A percentile compares a stretch with the other conserved stretches of the same genome.
Evolutionary conservation across 495 filamentous ascomycete genomes (phyloP).

Genomic region (Opeltia flavorubescens): DNA sequence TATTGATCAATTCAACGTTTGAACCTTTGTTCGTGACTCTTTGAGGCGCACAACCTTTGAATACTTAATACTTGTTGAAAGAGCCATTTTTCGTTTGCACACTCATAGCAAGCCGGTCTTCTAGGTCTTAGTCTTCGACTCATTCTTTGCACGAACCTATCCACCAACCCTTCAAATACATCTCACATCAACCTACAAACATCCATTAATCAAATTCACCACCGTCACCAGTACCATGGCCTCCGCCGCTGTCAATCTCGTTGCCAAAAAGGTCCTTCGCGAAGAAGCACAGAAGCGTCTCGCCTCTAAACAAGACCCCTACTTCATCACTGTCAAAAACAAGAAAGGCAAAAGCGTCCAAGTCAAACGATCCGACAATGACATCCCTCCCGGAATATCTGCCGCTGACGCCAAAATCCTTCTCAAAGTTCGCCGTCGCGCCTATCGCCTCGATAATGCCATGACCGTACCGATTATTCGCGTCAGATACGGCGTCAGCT

Average conservation of each 20-base stretch:
- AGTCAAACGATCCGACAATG: constrained; percentile 40
- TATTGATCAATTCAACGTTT: background rate
- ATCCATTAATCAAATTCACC: background rate
- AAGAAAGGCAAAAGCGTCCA: constrained; percentile 44
- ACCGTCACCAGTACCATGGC: constrained; percentile 4
- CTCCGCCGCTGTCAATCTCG: constrained; percentile 1
- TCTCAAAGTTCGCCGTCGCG: constrained; percentile 61
- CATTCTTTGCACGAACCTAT: background rate
- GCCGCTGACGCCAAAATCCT: constrained; percentile 67
- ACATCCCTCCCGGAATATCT: constrained; percentile 54
- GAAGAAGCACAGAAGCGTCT: constrained; percentile 2
- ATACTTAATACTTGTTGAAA: background rate
- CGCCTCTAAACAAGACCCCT: background rate
- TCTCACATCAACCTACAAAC: background rate
- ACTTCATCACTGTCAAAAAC: constrained; percentile 3
- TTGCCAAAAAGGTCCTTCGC: constrained; percentile 3
- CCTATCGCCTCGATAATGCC: constrained; percentile 63
- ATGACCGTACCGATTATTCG: constrained; percentile 40
- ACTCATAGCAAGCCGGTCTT: background rate
- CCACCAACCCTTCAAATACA: background rate
- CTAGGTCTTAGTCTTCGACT: background rate
- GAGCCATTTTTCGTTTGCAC: background rate
- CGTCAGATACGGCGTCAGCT: constrained; percentile 55
- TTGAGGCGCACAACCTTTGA: background rate
- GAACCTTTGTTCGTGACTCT: background rate